Base-by-base conservation (phyloP, 495 filamentous ascomycete genomes). In the Xeromyces bisporus region DNA sequence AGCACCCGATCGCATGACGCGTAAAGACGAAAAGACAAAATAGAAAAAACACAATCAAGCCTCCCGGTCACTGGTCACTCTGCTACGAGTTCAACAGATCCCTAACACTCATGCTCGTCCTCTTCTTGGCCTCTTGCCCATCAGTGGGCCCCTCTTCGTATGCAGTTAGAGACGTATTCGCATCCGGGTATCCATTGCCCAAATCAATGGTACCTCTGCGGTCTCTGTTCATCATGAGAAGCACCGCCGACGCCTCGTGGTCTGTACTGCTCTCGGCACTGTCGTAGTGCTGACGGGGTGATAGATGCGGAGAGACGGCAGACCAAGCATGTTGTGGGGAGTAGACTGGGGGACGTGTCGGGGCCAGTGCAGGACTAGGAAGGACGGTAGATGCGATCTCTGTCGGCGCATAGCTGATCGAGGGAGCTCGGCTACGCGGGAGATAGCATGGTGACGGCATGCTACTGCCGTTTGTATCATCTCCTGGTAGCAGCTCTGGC, bases 161-260 rank as follows among this genome's bases (percentile, higher is more conserved):
- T 2, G 41, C 11, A 4, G 26, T 15, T 3, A 40, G 17, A 20
- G 33, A 20, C 1, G 49, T 17, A 7, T 30, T 25, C 1, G 43
- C 15, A 7, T 30, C 26, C 1, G 43, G 14, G 24, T 42, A 37
- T 23, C 47, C 54, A 26, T 32, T 46, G 11, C 47, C 47, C 4
- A 53, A 56, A 40, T 54, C 48, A 1, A 49, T 46, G 1, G 54
- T 53, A 1, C 47, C 55, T 35, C 77, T 55, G 11, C 75, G 60
- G 41, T 81, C 79, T 33, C 65, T 67, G 31, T 81, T 85, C 27
- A 92, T 51, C 73, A 89, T 78, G 26, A 92, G 52, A 39, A 92
- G 52, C 1, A 81, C 80, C 11, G 78, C 73, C 1, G 80, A 84
- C 0, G 77, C 82, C 47, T 87, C 82, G 35, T 84, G 77, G 38